Evolutionary conservation across 345 rosid species (phyloP), one percentile per base, ranked within the genome.

Genomic region (Gossypium mustelinum): DNA sequence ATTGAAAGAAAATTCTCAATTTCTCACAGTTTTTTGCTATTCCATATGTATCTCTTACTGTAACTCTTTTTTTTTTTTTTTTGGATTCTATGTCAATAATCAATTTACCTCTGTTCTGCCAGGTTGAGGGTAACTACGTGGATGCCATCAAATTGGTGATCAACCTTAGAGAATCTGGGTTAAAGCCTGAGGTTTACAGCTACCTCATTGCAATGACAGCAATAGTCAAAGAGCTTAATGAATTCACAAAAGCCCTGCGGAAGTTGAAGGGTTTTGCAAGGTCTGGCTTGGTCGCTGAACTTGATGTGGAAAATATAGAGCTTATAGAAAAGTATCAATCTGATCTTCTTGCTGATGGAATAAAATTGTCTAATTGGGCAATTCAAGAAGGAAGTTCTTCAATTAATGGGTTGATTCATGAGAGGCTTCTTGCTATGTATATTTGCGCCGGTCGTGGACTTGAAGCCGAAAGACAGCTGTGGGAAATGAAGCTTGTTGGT

Each of bases 121-220:
- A 94, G 98, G 91, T 84, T 79, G 97, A 94, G 76, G 98, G 97
- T 67, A 88, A 92, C 43, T 92, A 92, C 78, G 85, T 47, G 75
- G 88, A 84, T 60, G 94, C 93, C 2, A 82, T 87, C 76, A 90
- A 86, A 79, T 82, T 90, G 75, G 96, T 94, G 64, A 79, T 85
- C 27, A 74, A 85, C 48, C 82, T 94, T 7, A 84, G 86, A 75
- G 89, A 84, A 56, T 89, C 97, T 17, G 97, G 91, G 75, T 75
- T 94, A 72, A 92, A 85, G 79, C 98, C 97, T 47, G 97, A 90
- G 86, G 86, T 87, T 14, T 92, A 92, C 78, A 86, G 97, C 79
- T 90, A 92, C 82, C 86, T 94, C 24, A 88, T 94, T 71, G 96
- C 96, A 44, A 89, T 94, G 98, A 89, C 97, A 77, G 98, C 96